These are phyloP conservation scores for Pseudozyma sp. DNA, from an alignment of 1,284 basidiomycete genomes.

Conservation along the genomic window DNA sequence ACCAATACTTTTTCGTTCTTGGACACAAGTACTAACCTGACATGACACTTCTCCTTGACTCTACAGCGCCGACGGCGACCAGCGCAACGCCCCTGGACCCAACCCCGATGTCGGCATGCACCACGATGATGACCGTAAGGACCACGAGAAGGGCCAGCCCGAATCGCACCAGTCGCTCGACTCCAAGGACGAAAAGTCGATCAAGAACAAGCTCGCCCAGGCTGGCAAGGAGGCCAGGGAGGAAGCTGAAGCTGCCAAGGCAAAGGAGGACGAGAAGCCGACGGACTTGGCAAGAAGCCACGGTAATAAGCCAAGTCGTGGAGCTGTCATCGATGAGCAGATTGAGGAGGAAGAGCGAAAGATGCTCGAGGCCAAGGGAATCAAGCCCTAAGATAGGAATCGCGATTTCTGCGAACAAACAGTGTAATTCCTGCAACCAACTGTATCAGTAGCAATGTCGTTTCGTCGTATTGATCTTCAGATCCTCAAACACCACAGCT, in stretches of 20 bases:
- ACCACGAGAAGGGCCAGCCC: slow-evolving; percentile 59
- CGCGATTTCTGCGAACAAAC: slow-evolving; percentile 7
- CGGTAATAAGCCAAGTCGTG: too few species aligned
- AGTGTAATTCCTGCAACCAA: slow-evolving; percentile 1
- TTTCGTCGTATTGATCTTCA: neutral
- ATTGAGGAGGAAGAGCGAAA: slow-evolving; percentile 71
- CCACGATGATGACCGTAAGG: slow-evolving; percentile 52
- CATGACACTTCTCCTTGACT: neutral
- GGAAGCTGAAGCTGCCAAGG: slow-evolving; percentile 41
- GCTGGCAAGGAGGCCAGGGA: slow-evolving; percentile 61
- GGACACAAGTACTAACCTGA: too few species aligned
- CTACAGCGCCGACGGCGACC: slow-evolving; percentile 53
- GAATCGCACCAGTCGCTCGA: slow-evolving; percentile 62
- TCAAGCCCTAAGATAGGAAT: slow-evolving; percentile 17
- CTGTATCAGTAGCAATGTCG: slow-evolving; percentile 12
- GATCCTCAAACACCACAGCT: too few species aligned
- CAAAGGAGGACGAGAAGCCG: slow-evolving; percentile 41
- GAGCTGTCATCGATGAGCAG: slow-evolving; percentile 76
- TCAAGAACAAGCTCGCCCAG: slow-evolving; percentile 65
- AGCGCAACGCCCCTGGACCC: slow-evolving; percentile 51
- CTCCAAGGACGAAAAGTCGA: slow-evolving; percentile 60
- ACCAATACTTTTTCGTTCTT: too few species aligned
- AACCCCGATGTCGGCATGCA: slow-evolving; percentile 54
- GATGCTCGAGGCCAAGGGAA: slow-evolving; percentile 67
- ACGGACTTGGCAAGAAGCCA: slow-evolving; percentile 73